phyloP scores from a whole-genome alignment of 371 early-diverging fungal genomes.

The Mortierella sp. region DNA sequence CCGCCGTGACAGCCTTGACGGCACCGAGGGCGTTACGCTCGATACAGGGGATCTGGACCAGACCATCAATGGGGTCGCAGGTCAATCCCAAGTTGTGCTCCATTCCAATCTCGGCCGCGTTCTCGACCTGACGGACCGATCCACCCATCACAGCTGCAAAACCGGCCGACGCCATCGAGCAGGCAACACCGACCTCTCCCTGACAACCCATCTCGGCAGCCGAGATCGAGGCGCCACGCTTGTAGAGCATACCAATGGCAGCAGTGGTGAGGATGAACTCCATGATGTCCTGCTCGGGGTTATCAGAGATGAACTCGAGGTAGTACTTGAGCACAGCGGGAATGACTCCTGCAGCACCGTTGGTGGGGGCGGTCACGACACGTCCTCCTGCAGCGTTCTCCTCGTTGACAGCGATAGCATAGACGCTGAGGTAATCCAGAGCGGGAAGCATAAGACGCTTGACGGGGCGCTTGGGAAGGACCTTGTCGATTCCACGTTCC shows the following conservation, averaged over 20 bases:
- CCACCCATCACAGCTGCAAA: slow-evolving; percentile 98
- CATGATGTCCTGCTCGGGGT: slow-evolving; percentile 89
- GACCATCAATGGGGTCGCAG: slow-evolving; percentile 94
- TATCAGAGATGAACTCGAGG: slow-evolving; percentile 92
- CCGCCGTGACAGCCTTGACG: slow-evolving; percentile 95
- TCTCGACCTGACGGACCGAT: slow-evolving; percentile 89
- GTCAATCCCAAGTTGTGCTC: slow-evolving; percentile 95
- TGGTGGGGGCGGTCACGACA: slow-evolving; percentile 95
- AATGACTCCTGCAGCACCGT: slow-evolving; percentile 95
- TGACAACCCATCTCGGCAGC: slow-evolving; percentile 98
- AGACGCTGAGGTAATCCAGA: slow-evolving; percentile 94
- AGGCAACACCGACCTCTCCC: slow-evolving; percentile 90
- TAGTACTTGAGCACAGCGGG: slow-evolving; percentile 96
- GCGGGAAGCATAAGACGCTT: slow-evolving; percentile 73
- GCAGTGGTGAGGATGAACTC: slow-evolving; percentile 93
- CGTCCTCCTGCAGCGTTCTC: slow-evolving; percentile 97
- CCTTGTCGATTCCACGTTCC: slow-evolving; percentile 52
- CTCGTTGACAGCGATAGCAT: slow-evolving; percentile 97
- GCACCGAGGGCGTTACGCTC: slow-evolving; percentile 96
- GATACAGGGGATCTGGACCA: slow-evolving; percentile 97
- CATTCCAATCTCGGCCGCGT: slow-evolving; percentile 98
- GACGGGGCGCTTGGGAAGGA: slow-evolving; percentile 59
- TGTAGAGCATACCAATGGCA: slow-evolving; percentile 97
- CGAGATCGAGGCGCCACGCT: slow-evolving; percentile 93
- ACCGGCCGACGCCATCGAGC: slow-evolving; percentile 96